Evolutionary conservation across 768 basidiomycete species (phyloP).

Genomic region (Thelephora aurantiotincta): DNA sequence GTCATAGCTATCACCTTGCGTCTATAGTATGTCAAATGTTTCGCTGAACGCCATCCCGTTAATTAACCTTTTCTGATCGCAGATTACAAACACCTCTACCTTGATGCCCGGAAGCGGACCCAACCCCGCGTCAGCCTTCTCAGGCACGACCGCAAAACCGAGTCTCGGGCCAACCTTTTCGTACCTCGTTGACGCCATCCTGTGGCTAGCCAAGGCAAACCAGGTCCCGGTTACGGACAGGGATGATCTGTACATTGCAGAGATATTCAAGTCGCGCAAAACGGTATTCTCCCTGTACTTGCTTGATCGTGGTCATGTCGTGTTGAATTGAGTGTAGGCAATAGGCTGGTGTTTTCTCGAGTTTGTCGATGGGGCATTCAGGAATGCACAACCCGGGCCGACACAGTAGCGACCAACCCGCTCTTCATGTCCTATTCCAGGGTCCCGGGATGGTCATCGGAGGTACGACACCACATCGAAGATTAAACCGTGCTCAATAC

Average conservation of each 20-base stretch:
- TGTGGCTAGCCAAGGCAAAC: constrained; percentile 41
- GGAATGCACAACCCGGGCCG: too few relatives aligned
- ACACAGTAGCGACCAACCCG: too few relatives aligned
- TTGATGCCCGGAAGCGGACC: constrained; percentile 8
- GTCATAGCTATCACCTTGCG: constrained; percentile 28
- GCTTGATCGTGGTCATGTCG: too few relatives aligned
- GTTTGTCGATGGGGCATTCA: too few relatives aligned
- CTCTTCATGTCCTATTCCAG: too few relatives aligned
- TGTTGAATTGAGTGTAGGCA: too few relatives aligned
- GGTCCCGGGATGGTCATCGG: too few relatives aligned
- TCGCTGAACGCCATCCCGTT: not conserved
- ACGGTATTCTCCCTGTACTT: not conserved
- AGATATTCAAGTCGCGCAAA: constrained; percentile 2
- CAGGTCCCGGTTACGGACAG: not conserved
- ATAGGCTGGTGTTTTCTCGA: too few relatives aligned
- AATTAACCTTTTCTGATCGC: not conserved
- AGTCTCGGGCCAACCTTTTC: constrained; percentile 67
- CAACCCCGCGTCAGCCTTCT: constrained; percentile 21
- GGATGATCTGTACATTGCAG: not conserved
- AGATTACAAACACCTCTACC: constrained; percentile 54
- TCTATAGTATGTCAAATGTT: constrained; percentile 33
- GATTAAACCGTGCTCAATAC: too few relatives aligned
- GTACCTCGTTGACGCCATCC: constrained; percentile 53
- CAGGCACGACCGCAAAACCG: constrained; percentile 37
- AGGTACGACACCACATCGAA: too few relatives aligned